Percentiles rank a stretch among this genome's conserved stretches.
Conservation (phyloP, 2,329 filamentous ascomycete species). For the Lasiodiplodia gonubiensis region DNA sequence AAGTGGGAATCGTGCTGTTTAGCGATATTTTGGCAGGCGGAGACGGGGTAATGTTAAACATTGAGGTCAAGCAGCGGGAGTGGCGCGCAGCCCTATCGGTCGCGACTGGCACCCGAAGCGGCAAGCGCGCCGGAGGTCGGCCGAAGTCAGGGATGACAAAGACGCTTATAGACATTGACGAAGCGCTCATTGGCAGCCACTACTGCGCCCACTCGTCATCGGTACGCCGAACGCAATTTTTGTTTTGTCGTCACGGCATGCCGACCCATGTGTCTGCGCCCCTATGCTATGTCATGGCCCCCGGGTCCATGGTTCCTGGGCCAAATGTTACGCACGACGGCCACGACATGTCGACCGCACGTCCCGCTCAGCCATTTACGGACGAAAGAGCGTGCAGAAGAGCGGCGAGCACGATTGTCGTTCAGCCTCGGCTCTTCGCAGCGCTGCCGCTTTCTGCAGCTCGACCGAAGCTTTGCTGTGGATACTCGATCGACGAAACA, state of each 20-base stretch:
- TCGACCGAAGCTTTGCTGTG: slow-evolving; percentile 5
- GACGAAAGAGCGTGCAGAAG: slow-evolving; percentile 4
- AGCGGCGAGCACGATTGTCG: background rate
- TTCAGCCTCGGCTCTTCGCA: slow-evolving; percentile 9
- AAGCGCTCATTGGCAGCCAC: background rate
- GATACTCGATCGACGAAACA: background rate
- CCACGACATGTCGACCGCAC: background rate
- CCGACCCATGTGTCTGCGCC: background rate
- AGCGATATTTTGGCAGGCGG: slow-evolving; percentile 19
- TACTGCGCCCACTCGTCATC: background rate
- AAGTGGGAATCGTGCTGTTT: slow-evolving; percentile 20
- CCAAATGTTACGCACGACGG: background rate
- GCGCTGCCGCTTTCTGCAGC: slow-evolving; percentile 14
- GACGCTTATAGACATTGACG: slow-evolving; percentile 11
- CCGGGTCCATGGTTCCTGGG: background rate
- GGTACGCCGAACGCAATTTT: background rate
- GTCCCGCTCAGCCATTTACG: slow-evolving; percentile 1
- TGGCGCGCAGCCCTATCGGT: slow-evolving; percentile 14
- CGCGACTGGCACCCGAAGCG: background rate
- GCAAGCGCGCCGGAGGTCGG: slow-evolving; percentile 16
- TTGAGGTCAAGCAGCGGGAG: slow-evolving; percentile 3
- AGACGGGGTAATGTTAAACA: background rate
- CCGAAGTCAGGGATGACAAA: background rate
- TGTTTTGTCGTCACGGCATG: slow-evolving; percentile 8
- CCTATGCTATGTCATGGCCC: slow-evolving; percentile 5